A percentile compares a stretch with the other conserved stretches of the same genome.
Evolutionary conservation across 1,139 yeast genomes (phyloP).

Genomic region (Arxiozyma heterogenica): DNA sequence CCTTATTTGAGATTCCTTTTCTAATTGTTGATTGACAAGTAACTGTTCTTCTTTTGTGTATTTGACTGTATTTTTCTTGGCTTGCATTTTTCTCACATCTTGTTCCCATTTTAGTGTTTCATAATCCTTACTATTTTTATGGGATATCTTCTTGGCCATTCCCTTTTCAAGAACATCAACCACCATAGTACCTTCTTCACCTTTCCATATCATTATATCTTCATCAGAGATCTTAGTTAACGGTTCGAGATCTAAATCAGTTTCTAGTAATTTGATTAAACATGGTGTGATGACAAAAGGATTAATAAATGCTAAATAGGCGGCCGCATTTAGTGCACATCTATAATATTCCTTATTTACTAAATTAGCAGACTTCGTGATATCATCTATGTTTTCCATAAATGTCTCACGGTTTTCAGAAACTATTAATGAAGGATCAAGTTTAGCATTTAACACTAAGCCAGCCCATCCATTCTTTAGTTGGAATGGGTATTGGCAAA

Average conservation of each 20-base stretch:
- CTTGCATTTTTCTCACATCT: conserved; percentile 63
- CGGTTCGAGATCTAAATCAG: conserved; percentile 34
- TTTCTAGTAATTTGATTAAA: conserved; percentile 36
- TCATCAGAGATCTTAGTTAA: conserved; percentile 33
- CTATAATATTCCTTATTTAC: conserved; percentile 23
- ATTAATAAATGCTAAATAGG: conserved; percentile 61
- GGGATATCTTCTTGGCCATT: conserved; percentile 33
- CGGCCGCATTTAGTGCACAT: conserved; percentile 46
- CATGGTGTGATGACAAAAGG: conserved; percentile 52
- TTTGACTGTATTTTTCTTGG: conserved; percentile 46
- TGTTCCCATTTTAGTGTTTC: conserved; percentile 90
- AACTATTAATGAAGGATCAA: conserved; percentile 61
- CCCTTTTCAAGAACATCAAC: conserved; percentile 47
- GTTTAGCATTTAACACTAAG: conserved; percentile 47
- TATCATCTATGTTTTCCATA: conserved; percentile 28
- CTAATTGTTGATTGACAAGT: conserved; percentile 51
- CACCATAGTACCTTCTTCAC: conserved; percentile 61
- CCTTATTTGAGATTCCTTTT: conserved; percentile 52
- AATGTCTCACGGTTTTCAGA: conserved; percentile 35
- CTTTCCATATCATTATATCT: conserved; percentile 56
- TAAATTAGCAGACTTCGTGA: conserved; percentile 20
- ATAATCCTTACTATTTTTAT: conserved; percentile 70
- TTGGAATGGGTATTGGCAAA: conserved; percentile 44
- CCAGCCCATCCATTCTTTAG: conserved; percentile 72
- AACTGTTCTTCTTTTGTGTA: conserved; percentile 69